A percentile compares a stretch with the other conserved stretches of the same genome.
These are phyloP conservation scores for Aurantiochytrium sp. DNA, from an alignment of 108 stramenopile species.

Conservation along the genomic window DNA sequence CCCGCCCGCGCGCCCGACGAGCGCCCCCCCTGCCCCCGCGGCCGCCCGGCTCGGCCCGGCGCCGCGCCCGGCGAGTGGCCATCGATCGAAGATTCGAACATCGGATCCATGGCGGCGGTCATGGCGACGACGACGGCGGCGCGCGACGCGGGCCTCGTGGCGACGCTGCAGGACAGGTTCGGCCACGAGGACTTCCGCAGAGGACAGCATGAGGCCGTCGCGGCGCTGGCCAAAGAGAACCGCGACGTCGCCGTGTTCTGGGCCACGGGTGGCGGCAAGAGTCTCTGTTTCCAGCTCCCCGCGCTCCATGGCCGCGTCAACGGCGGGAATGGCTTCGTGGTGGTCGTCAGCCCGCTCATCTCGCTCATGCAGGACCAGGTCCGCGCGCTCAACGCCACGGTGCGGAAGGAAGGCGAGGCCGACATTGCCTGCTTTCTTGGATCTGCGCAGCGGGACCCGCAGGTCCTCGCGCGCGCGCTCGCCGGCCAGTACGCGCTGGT, in stretches of 20 bases:
- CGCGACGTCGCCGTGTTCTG: slow-evolving; percentile 79
- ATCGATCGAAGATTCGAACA: too few relatives aligned
- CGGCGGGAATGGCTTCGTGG: neutral
- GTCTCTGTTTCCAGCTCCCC: slow-evolving; percentile 79
- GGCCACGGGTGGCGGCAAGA: slow-evolving; percentile 88
- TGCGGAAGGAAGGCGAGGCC: slow-evolving; percentile 56
- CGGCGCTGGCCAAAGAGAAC: slow-evolving; percentile 72
- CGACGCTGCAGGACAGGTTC: slow-evolving; percentile 57
- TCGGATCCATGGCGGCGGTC: too few relatives aligned
- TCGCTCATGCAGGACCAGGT: slow-evolving; percentile 80
- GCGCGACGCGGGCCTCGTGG: neutral
- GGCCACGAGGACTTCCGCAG: slow-evolving; percentile 79
- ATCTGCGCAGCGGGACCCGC: slow-evolving; percentile 58
- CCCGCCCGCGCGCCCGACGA: too few relatives aligned
- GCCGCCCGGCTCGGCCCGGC: too few relatives aligned
- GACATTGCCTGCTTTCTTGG: slow-evolving; percentile 69
- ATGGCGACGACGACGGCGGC: neutral
- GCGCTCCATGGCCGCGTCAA: slow-evolving; percentile 47
- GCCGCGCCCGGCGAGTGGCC: too few relatives aligned
- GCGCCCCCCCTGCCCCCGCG: too few relatives aligned
- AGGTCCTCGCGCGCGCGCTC: slow-evolving; percentile 51
- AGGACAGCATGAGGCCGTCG: slow-evolving; percentile 82
- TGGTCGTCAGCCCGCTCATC: slow-evolving; percentile 67
- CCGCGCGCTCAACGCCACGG: slow-evolving; percentile 64
- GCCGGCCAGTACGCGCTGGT: slow-evolving; percentile 66